These are phyloP conservation scores for Coemansia guatemalensis DNA, from an alignment of 192 early-diverging fungal genomes.

Conservation along the genomic window DNA sequence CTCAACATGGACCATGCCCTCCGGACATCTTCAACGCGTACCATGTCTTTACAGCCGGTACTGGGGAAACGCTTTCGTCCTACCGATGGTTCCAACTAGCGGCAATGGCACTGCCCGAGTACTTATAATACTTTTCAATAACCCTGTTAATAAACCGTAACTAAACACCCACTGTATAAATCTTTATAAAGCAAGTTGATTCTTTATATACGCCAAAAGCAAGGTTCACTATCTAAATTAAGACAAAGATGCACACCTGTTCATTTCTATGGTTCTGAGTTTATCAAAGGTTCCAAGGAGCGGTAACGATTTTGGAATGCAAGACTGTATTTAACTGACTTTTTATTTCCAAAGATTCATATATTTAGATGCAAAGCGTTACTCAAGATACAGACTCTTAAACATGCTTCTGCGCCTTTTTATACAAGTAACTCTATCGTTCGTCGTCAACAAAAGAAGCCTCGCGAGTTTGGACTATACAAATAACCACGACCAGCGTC, in stretches of 20 bases:
- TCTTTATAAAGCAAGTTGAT: not conserved
- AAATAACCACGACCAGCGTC: not conserved
- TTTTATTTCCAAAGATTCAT: not conserved
- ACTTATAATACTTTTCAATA: not conserved
- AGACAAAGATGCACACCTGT: not conserved
- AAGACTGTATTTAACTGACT: not conserved
- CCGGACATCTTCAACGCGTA: not conserved
- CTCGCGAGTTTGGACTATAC: not conserved
- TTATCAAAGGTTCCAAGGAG: not conserved
- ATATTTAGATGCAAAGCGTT: not conserved
- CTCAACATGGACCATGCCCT: constrained; percentile 13
- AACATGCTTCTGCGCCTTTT: not conserved
- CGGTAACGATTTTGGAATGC: not conserved
- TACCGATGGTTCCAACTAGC: not conserved
- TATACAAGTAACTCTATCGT: not conserved
- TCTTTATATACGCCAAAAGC: not conserved
- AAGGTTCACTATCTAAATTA: not conserved
- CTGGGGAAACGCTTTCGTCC: constrained; percentile 5
- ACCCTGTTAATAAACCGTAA: not conserved
- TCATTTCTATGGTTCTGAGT: not conserved
- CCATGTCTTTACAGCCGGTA: not conserved
- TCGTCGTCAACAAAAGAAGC: not conserved
- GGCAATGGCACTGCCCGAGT: not conserved
- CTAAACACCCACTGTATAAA: not conserved
- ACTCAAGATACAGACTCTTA: not conserved